These are phyloP conservation scores for Triticum turgidum DNA, from an alignment of 176 grass and related monocot genomes.

Conservation along the genomic window DNA sequence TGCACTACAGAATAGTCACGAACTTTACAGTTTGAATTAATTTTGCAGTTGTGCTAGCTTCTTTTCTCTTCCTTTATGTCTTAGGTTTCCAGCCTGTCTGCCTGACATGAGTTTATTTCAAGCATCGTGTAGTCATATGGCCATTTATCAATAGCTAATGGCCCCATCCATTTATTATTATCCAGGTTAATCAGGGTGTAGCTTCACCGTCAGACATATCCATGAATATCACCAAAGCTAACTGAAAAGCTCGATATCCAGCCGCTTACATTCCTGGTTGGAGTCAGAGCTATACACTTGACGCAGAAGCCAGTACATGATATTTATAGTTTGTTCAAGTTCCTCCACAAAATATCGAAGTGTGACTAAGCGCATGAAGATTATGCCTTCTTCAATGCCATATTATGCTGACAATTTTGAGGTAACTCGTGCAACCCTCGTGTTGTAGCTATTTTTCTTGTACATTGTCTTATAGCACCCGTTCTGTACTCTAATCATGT, in stretches of 20 bases:
- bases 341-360: neutral
- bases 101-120: neutral
- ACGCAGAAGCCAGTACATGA: slow-evolving; percentile 45
- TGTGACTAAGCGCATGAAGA: too few relatives aligned
- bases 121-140: neutral
- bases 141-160: slow-evolving; percentile 22
- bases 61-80: neutral
- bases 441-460: too few relatives aligned
- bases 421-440: too few relatives aligned
- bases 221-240: slow-evolving; percentile 81
- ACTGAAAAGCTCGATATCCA: slow-evolving; percentile 57
- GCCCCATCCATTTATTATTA: neutral
- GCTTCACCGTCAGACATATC: slow-evolving; percentile 92
- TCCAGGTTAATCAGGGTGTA: slow-evolving; percentile 74
- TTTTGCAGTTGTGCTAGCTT: neutral
- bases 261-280: slow-evolving; percentile 66
- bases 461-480: too few relatives aligned
- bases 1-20: neutral
- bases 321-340: neutral
- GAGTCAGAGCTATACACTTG: slow-evolving; percentile 66
- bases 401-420: too few relatives aligned
- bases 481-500: too few relatives aligned
- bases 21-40: neutral
- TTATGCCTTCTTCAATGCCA: too few relatives aligned
- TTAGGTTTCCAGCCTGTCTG: neutral